Evolutionary conservation across 225 moss, liverwort and hornwort genomes (phyloP), one percentile per base, ranked within the genome.

Genomic region (Neckera pumila): DNA sequence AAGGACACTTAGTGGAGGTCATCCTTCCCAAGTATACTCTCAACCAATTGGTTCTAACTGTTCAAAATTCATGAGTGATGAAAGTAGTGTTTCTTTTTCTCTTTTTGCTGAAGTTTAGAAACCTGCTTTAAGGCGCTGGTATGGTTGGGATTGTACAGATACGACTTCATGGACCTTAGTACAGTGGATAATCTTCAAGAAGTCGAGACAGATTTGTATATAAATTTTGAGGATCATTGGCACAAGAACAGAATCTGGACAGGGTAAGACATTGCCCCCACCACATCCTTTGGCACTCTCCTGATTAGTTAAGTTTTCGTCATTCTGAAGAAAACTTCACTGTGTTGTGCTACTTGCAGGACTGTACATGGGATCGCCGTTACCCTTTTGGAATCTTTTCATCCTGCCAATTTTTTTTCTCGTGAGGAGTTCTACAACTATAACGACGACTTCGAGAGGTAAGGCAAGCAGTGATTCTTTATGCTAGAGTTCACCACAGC

Each of bases 1-100:
- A 91, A 86, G 96, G 96, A 61, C 94, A 96, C 89, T 83, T 96
- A 88, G 96, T 96, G 89, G 96, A 96, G 89, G 95, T 95, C 88
- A 95, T 96, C 74, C 91, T 96, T 89, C 96, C 96, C 88, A 96
- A 96, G 96, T 96, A 93, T 53, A 91, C 67, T 86, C 80, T 80
- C 74, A 80, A 79, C 76, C 76, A 60, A 45, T 54, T 84, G 43
- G 45, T 80, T 57, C 20, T 31, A 53, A 47, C 54, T 80, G 86
- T 84, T 63, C 74, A 60, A 74, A 80, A 18, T 66, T 72, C 76
- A 26, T 58, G 49, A 82, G 57, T 79, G 73, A 40, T 91, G n/a
- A 69, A 60, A 42, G 26, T 18, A 53, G 8, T 64, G 25, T 63
- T 71, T 45, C 51, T 61, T 88, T 79, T 84, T 76, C 85, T 61